phyloP scores from a whole-genome alignment of 345 rosid species.

The Trapa bicornis region DNA sequence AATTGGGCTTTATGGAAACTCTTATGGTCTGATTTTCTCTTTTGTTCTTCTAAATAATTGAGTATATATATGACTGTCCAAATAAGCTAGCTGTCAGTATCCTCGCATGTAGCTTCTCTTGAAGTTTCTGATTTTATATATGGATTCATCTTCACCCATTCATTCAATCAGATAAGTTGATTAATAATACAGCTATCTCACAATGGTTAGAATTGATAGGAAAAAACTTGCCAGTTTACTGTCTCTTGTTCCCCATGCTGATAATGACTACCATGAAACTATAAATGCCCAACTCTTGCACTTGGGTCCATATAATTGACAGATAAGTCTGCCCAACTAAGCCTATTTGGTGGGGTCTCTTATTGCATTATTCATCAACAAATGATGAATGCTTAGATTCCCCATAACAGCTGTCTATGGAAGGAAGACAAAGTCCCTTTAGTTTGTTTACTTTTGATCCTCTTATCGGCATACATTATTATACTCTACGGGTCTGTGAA shows the following conservation, averaged over 20 bases:
- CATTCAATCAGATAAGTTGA: slow-evolving; percentile 36
- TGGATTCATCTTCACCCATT: slow-evolving; percentile 16
- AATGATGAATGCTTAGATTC: neutral
- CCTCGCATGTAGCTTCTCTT: neutral
- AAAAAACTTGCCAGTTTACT: neutral
- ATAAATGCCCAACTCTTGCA: neutral
- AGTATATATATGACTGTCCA: neutral
- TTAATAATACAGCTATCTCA: neutral
- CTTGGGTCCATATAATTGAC: neutral
- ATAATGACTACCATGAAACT: neutral
- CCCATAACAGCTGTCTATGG: neutral
- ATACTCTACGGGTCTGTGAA: neutral
- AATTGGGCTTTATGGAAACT: neutral
- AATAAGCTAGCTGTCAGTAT: neutral
- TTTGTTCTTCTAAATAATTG: neutral
- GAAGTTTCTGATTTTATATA: neutral
- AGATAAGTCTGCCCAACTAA: neutral
- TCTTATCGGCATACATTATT: neutral
- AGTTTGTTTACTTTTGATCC: neutral
- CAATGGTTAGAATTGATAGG: neutral
- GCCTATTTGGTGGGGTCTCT: slow-evolving; percentile 2
- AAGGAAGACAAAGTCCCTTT: neutral
- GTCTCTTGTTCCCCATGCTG: neutral
- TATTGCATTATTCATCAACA: neutral
- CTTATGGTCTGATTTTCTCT: neutral